Base-by-base conservation (phyloP, 1,284 basidiomycete genomes). In the Volvariella volvacea region DNA sequence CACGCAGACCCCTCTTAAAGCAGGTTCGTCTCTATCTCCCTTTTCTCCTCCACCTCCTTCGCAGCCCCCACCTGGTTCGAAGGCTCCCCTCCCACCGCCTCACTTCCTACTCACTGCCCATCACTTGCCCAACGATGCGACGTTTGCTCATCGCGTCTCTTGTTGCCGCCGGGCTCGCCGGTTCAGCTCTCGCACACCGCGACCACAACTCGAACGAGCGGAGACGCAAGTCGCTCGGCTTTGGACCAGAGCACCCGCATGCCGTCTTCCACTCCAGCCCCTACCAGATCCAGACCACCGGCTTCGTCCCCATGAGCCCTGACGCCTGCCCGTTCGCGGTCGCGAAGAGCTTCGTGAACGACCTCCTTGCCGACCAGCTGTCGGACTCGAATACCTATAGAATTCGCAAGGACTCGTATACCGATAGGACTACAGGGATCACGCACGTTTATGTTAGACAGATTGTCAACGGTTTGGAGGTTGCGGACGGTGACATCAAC, bases 401-500 rank as follows among this genome's bases (percentile, higher is more conserved):
- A 55, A 74, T 90, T 50, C 78, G 85, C 43, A 67, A 78, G 46
- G 84, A 94, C 71, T 91, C 88, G 22, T 94, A 94, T 64, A 92
- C 88, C 40, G 92, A 95, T 65, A 65, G 68, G 48, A 76, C 74
- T 46, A 92, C 89, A 1, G 86, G 85, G n/a, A 74, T 93, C 39
- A 85, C 88, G 16, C 89, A 94, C 62, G 71, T 92, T 52, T 93
- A 90, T 56, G 79, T 84, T 50, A 78, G 83, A 51, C 92, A 97
- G 65, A 53, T 87, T 43, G 62, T 93, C 55, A 80, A 87, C 50
- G 89, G 90, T 33, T 68, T 93, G 44, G 89, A 93, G 59, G 89
- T 97, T 10, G 73, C 78, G 14, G 89, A 96, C 57, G 92, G 85
- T 37, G 85, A 93, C 64, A 77, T 93, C 65, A 94, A 95, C 62